A percentile compares a stretch with the other conserved stretches of the same genome.
These are phyloP conservation scores for Lactifluus piperatus DNA, from an alignment of 768 basidiomycete genomes.

Conservation along the genomic window DNA sequence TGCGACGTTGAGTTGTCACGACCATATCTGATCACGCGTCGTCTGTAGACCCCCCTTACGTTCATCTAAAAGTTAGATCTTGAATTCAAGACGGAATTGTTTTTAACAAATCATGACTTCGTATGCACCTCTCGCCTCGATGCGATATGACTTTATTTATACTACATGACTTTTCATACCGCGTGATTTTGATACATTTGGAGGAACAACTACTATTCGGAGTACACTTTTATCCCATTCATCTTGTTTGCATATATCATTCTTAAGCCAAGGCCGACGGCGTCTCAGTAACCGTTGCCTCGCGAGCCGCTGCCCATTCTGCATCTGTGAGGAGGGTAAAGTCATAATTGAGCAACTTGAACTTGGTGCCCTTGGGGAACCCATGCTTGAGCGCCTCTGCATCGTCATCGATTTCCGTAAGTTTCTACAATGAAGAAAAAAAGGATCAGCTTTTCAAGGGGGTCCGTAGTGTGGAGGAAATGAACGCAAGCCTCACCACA, in stretches of 20 bases:
- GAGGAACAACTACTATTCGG: neutral
- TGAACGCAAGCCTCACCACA: constrained; percentile 36
- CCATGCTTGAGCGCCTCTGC: constrained; percentile 48
- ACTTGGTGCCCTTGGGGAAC: constrained; percentile 37
- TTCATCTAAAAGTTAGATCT: constrained; percentile 6
- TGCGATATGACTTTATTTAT: no score
- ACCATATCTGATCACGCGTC: neutral
- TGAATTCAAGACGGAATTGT: neutral
- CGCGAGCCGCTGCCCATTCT: constrained; percentile 30
- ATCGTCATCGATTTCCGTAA: constrained; percentile 45
- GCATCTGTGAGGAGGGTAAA: constrained; percentile 37
- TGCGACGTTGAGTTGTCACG: neutral
- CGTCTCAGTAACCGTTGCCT: constrained; percentile 1
- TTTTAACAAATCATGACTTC: neutral
- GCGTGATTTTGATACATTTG: neutral
- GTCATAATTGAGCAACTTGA: constrained; percentile 41
- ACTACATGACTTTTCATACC: neutral
- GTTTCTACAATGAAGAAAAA: constrained; percentile 26
- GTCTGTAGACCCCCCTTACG: neutral
- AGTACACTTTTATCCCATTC: neutral
- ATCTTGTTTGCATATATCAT: neutral
- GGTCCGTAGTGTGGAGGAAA: no score
- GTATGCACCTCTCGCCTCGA: neutral
- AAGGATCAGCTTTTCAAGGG: neutral
- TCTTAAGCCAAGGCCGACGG: neutral